Base-by-base conservation (phyloP, 1,284 basidiomycete genomes). In the Moesziomyces antarcticus region DNA sequence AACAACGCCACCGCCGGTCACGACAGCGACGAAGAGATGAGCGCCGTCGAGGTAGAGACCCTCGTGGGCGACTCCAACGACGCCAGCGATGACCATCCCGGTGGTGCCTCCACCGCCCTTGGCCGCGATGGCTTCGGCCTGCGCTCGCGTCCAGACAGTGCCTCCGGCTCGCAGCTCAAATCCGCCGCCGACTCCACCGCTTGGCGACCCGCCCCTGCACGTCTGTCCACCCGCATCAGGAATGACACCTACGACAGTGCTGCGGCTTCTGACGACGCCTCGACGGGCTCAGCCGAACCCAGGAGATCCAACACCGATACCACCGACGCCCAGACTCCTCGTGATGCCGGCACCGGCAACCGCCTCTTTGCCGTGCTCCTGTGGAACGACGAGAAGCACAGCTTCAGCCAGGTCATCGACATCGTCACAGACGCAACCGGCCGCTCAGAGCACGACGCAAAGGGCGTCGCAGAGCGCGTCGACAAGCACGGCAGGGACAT, bases 361-460 rank as follows among this genome's bases (percentile, higher is more conserved):
- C 78, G 73, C 14, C 89, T 72, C 91, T 95, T 69, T 89, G 92
- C 92, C 22, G 88, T 98, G 56, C 87, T 97, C 20, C 86, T 98
- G 2, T 98, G 94, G 94, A 95, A 97, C 84, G 96, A 98, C 85
- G 97, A 99, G 85, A 97, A 94, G 78, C 97, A 98, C 84, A 94
- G 93, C 2, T 93, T 92, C 78, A 91, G 91, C 54, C 93, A 98
- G 81, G 91, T 97, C 58, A 91, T 92, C 57, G 89, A 91, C 70
- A 92, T 72, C 24, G 77, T 81, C 50, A 75, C 62, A n/a, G 77
- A 80, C 25, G 78, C 75, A 10, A 75, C 73, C 1, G 66, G 66
- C 2, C 52, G 70, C 22, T 70, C 78, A 24, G 80, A 82, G 37
- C 64, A 74, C 45, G 78, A 77, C 21, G 92, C 92, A 0, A 85